Base-by-base conservation (phyloP, 352 stramenopile species). In the Pythium sp. region DNA sequence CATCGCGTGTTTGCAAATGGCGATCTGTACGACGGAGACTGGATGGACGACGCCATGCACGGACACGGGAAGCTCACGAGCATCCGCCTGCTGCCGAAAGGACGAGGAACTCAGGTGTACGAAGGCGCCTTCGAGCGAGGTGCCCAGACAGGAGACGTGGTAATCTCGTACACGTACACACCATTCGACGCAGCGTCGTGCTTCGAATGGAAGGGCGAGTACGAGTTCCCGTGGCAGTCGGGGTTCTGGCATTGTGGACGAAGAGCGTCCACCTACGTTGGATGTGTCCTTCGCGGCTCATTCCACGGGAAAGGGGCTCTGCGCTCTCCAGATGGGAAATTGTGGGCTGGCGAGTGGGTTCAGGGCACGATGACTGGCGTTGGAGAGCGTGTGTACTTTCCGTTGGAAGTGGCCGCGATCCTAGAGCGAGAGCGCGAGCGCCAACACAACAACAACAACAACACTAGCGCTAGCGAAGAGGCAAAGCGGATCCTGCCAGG, bases 221-320 rank as follows among this genome's bases (percentile, higher is more conserved):
- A 88, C 60, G 84, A 94, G 67, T 94, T 91, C 56, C 86, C 86
- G 0, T n/a, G 68, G 1, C 62, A 68, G n/a, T 91, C 79, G 26
- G 72, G 76, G 1, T 86, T 76, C 43, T 92, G 80, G 81, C 84
- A 92, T 68, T 72, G 71, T 47, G 81, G 82, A 6, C 76, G 81
- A 41, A 81, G 86, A 20, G 71, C 61, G 5, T 86, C 74, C 15
- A 89, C 71, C 36, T 95, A 94, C 56, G 51, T 70, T 34, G 87
- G 87, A 28, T 51, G 56, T 9, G 73, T 94, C 7, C 26, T 82
- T n/a, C 76, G 85, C 9, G 81, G 83, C 11, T 58, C 64, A 5
- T 94, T 94, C 63, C 84, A 95, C 47, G 87, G 87, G 0, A 58
- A 77, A 5, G 87, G 87, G 26, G 66, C 58, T 36, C 59, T 95